These are phyloP conservation scores for Turnera subulata DNA, from an alignment of 345 rosid species.

Conservation along the genomic window DNA sequence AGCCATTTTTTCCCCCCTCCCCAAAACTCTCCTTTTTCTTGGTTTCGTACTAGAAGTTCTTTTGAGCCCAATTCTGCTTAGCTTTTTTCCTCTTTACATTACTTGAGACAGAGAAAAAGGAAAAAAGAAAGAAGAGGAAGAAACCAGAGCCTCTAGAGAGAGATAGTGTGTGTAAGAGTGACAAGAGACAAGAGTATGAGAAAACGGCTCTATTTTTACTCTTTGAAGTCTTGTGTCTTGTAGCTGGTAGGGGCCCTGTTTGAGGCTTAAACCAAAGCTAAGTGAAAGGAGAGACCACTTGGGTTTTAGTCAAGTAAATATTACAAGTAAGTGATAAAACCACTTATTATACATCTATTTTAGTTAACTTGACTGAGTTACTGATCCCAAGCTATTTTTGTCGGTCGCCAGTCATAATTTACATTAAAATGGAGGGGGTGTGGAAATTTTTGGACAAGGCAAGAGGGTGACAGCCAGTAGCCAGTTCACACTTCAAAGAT, in stretches of 20 bases:
- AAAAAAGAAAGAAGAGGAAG: slow-evolving; percentile 8
- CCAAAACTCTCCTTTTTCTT: slow-evolving; percentile 1
- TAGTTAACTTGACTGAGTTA: not conserved
- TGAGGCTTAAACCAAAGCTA: not conserved
- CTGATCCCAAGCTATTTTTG: slow-evolving; percentile 18
- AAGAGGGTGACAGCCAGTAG: slow-evolving; percentile 32
- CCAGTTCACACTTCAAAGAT: slow-evolving; percentile 25
- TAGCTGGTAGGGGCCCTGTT: not conserved
- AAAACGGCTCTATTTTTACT: slow-evolving; percentile 34
- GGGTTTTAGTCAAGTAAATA: no score
- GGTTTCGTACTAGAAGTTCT: slow-evolving; percentile 6
- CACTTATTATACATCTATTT: no score
- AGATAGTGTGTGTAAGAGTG: not conserved
- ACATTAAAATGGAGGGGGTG: not conserved
- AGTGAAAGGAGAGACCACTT: not conserved
- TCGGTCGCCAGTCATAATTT: slow-evolving; percentile 34
- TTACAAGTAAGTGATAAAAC: no score
- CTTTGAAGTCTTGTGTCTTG: no score
- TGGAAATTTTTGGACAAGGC: not conserved
- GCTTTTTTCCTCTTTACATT: slow-evolving; percentile 35
- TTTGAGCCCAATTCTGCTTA: not conserved
- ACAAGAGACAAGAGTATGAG: slow-evolving; percentile 1
- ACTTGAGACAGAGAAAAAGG: slow-evolving; percentile 16
- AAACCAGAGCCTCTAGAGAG: slow-evolving; percentile 12
- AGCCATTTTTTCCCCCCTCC: slow-evolving; percentile 48